phyloP scores from a whole-genome alignment of 2,329 filamentous ascomycete genomes.

The Trichoderma breve region DNA sequence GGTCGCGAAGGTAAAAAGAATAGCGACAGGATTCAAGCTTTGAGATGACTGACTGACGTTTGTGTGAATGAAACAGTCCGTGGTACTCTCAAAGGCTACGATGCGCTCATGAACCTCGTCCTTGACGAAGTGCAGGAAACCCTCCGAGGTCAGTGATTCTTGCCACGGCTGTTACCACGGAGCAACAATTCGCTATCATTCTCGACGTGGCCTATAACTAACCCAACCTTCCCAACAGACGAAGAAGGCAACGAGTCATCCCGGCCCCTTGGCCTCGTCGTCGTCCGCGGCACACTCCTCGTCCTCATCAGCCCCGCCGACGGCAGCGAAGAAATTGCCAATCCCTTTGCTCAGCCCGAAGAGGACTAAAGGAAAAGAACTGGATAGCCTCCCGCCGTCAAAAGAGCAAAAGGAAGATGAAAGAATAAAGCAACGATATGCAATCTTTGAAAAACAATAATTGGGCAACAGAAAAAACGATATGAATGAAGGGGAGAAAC shows the following conservation, averaged over 20 bases:
- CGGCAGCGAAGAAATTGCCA: slow-evolving; percentile 92
- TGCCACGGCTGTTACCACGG: background rate
- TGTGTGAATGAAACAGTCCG: slow-evolving; percentile 57
- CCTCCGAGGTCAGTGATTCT: slow-evolving; percentile 64
- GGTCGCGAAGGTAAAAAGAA: slow-evolving; percentile 71
- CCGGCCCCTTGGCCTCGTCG: slow-evolving; percentile 78
- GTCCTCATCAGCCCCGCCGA: slow-evolving; percentile 91
- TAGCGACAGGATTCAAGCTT: background rate
- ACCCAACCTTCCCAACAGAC: slow-evolving; percentile 55
- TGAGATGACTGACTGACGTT: background rate
- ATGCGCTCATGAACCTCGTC: slow-evolving; percentile 97
- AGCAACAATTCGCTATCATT: background rate
- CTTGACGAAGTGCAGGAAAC: slow-evolving; percentile 91
- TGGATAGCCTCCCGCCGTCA: background rate
- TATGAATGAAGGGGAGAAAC: background rate
- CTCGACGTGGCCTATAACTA: background rate
- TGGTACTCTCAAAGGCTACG: slow-evolving; percentile 89
- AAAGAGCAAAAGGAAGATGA: background rate
- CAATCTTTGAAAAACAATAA: background rate
- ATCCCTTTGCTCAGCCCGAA: slow-evolving; percentile 79
- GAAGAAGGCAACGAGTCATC: slow-evolving; percentile 87
- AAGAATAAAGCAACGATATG: background rate
- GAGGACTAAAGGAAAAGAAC: slow-evolving; percentile 46
- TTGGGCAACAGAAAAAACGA: background rate
- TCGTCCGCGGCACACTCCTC: slow-evolving; percentile 86